Conservation (phyloP, 306 rosid genomes). For the Urtica urens region DNA sequence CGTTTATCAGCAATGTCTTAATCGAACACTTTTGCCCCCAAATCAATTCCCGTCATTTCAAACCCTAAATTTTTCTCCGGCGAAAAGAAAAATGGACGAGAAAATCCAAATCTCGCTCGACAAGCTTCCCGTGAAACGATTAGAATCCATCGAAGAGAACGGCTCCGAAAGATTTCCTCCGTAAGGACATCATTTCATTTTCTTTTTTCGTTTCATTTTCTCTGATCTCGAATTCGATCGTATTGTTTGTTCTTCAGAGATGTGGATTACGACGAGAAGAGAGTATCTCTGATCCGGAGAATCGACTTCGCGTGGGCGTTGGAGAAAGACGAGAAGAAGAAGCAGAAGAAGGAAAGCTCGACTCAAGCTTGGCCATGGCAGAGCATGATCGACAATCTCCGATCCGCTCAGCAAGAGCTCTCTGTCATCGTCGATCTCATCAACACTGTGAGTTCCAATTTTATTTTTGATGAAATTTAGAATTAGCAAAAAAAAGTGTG, state of each 20-base stretch:
- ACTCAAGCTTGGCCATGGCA: constrained; percentile 77
- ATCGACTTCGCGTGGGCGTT: constrained; percentile 88
- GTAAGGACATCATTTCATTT: constrained; percentile 22
- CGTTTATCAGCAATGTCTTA: neutral
- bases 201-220: neutral
- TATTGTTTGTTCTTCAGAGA: constrained; percentile 31
- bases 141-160: constrained; percentile 74
- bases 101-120: constrained; percentile 54
- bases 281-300: constrained; percentile 57
- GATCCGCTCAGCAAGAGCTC: constrained; percentile 82
- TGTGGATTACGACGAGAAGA: constrained; percentile 72
- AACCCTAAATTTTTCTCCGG: constrained; percentile 2
- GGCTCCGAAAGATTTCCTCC: constrained; percentile 71
- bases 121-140: constrained; percentile 81
- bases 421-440: constrained; percentile 78
- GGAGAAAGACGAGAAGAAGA: constrained; percentile 69
- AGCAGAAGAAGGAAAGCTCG: constrained; percentile 71
- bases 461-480: neutral
- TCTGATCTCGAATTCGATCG: neutral
- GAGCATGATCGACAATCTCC: constrained; percentile 77
- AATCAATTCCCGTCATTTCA: neutral
- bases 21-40: neutral
- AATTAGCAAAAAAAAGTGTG: neutral
- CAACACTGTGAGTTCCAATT: constrained; percentile 62
- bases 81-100: constrained; percentile 43